Percentiles rank a stretch among this genome's conserved stretches.
Conservation (phyloP, 805 yeast species). For the Myxozyma lipomycoides region DNA sequence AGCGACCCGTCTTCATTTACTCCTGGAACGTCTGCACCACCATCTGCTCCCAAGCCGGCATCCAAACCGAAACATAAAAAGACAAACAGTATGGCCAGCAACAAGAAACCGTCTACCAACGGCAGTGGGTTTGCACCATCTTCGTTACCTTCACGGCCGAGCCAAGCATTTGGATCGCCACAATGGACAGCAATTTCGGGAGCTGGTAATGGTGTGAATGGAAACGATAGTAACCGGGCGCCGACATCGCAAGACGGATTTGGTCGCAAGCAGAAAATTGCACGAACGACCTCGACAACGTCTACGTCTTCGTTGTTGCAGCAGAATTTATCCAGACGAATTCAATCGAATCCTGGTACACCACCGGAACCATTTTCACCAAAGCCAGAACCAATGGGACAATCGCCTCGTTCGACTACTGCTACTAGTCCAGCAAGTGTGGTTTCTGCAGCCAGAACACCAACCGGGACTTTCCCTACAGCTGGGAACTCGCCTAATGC, state of each 20-base stretch:
- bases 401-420: not conserved
- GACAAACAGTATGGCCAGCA: not conserved
- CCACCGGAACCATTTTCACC: conserved; percentile 28
- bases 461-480: not conserved
- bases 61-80: not conserved
- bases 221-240: not conserved
- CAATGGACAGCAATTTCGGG: not conserved
- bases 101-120: not conserved
- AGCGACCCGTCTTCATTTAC: not conserved
- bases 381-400: not conserved
- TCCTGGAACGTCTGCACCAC: too few relatives aligned
- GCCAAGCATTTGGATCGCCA: not conserved
- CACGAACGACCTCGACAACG: conserved; percentile 27
- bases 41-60: not conserved
- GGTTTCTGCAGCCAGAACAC: not conserved
- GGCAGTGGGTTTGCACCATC: not conserved
- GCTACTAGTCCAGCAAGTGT: conserved; percentile 2
- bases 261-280: conserved; percentile 29
- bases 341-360: conserved; percentile 26
- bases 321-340: conserved; percentile 25
- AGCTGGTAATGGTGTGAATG: not conserved
- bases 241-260: conserved; percentile 14
- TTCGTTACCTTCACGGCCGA: conserved; percentile 13
- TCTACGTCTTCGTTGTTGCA: conserved; percentile 23
- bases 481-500: not conserved